A percentile compares a stretch with the other conserved stretches of the same genome.
These are phyloP conservation scores for Amanita muscaria DNA, from an alignment of 768 basidiomycete species.

Conservation along the genomic window DNA sequence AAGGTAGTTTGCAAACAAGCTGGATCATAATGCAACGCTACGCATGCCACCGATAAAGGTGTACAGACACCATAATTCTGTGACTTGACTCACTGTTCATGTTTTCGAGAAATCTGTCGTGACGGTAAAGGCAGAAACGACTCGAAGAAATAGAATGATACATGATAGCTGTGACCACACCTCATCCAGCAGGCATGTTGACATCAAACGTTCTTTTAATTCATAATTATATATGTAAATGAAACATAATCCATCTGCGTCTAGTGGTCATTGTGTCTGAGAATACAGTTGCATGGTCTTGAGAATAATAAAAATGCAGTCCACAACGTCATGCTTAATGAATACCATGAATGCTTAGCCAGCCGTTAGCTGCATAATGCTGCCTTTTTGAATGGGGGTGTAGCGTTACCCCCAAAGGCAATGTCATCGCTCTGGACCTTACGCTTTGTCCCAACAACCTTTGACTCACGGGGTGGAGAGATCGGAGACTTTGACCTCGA, in stretches of 20 bases:
- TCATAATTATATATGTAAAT: no score
- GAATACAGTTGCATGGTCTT: slow-evolving; percentile 18
- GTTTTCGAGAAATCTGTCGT: no score
- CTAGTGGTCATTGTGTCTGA: slow-evolving; percentile 8
- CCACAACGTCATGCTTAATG: not conserved
- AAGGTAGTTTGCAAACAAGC: slow-evolving; percentile 25
- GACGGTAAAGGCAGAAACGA: no score
- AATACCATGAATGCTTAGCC: slow-evolving; percentile 8
- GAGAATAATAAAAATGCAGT: slow-evolving; percentile 4
- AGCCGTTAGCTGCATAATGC: slow-evolving; percentile 32
- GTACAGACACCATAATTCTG: no score
- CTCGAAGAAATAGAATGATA: no score
- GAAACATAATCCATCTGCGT: no score
- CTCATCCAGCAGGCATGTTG: no score
- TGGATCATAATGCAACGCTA: not conserved
- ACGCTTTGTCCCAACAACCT: slow-evolving; percentile 58
- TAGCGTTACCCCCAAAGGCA: slow-evolving; percentile 33
- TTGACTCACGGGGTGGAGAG: slow-evolving; percentile 44
- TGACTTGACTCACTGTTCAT: no score
- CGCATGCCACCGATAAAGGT: no score
- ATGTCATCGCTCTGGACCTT: slow-evolving; percentile 54
- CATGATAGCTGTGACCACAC: no score
- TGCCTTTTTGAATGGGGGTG: slow-evolving; percentile 62
- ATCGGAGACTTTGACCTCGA: slow-evolving; percentile 33
- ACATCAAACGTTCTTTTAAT: no score